phyloP scores from a whole-genome alignment of 495 filamentous ascomycete species.

The Penicillium riverlandense region DNA sequence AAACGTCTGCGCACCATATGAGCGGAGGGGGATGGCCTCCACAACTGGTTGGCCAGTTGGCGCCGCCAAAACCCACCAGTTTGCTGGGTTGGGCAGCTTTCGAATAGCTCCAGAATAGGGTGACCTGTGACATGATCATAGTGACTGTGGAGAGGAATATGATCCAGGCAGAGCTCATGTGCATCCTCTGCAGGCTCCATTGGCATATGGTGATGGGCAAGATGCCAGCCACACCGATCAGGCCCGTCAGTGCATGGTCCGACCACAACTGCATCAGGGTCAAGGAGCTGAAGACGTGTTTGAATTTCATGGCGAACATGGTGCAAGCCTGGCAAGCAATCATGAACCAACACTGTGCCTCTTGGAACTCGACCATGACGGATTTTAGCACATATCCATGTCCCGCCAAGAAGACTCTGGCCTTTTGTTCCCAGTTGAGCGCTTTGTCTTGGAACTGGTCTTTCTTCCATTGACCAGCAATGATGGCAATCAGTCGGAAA shows the following conservation, averaged over 20 bases:
- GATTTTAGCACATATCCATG: background rate
- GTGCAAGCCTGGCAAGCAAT: background rate
- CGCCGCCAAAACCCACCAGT: too few relatives aligned
- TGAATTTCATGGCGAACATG: background rate
- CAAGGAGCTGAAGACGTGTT: background rate
- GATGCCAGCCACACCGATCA: background rate
- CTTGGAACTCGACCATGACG: background rate
- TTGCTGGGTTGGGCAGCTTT: too few relatives aligned
- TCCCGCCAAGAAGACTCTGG: background rate
- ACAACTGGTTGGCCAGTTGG: too few relatives aligned
- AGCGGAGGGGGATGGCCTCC: too few relatives aligned
- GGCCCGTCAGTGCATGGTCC: background rate
- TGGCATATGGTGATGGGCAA: background rate
- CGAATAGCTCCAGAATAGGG: background rate
- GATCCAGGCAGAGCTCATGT: background rate
- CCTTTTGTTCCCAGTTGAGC: background rate
- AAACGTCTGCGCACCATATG: too few relatives aligned
- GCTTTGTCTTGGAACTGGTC: background rate
- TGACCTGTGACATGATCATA: background rate
- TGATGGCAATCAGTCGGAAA: background rate
- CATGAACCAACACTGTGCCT: background rate
- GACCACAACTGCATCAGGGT: background rate
- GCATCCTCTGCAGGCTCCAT: background rate
- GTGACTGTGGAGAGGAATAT: background rate
- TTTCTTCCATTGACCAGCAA: background rate